Base-by-base conservation (phyloP, 1,284 basidiomycete species). In the Rhodotorula mucilaginosa region DNA sequence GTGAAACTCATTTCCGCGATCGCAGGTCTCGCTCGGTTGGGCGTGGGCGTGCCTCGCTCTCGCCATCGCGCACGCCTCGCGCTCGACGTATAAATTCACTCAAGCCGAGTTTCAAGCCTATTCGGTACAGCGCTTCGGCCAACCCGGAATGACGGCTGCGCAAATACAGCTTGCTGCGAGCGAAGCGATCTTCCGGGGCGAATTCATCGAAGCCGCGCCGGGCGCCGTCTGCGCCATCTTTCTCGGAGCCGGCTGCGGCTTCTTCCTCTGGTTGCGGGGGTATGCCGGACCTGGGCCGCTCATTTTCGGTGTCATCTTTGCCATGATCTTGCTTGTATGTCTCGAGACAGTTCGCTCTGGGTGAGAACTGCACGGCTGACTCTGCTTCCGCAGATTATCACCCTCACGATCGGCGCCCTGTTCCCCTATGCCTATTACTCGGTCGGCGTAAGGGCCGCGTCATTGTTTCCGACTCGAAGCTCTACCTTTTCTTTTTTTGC, bases 401-500 rank as follows among this genome's bases (percentile, higher is more conserved):
- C 59, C 19, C n/a, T 75, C n/a, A 76, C 74, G 1, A 58, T 65
- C 18, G 76, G 67, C 15, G 63, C 58, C 3, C 62, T 76, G 7
- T 73, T 73, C 54, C 76, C 76, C 0, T 77, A 77, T 51, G 56
- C 73, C 0, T 71, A 72, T 46, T 74, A 74, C 63, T 49, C 61
- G 3, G 66, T 74, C 56, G 76, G 76, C 21, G 60, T 67, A 34
- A 29, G 71, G 21, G 3, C 8, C 10, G 4, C 10, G 31, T 26
- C 18, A 16, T 31, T 4, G 12, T 23, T 4, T 18, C 1, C 12
- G 2, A 3, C 29, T n/a, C 61, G 7, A 18, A 2, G 4, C 21
- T 39, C 18, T 16, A 1, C 3, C 47, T 16, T 5, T 26, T 26
- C 26, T 26, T 16, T 18, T 26, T 31, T 44, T 12, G 12, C 21